phyloP scores from a whole-genome alignment of 2,329 filamentous ascomycete genomes.

The Fusarium secorum region DNA sequence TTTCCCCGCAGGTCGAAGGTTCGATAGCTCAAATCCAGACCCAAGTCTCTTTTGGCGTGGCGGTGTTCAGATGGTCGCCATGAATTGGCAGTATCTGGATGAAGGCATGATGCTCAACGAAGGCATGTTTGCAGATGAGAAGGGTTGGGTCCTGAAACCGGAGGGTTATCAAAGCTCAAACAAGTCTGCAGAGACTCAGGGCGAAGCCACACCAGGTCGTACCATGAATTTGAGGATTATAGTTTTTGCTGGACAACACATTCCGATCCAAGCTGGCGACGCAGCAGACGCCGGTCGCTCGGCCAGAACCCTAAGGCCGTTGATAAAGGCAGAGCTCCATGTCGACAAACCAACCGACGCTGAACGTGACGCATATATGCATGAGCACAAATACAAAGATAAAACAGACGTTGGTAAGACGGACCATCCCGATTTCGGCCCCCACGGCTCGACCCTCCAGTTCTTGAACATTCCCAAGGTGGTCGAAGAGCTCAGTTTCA shows the following conservation, averaged over 20 bases:
- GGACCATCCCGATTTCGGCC: slow-evolving; percentile 70
- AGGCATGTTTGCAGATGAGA: slow-evolving; percentile 90
- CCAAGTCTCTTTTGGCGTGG: slow-evolving; percentile 90
- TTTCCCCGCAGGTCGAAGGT: slow-evolving; percentile 80
- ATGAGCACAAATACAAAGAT: slow-evolving; percentile 67
- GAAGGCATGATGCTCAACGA: slow-evolving; percentile 96
- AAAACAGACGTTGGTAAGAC: slow-evolving; percentile 64
- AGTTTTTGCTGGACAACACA: slow-evolving; percentile 77
- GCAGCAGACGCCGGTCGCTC: slow-evolving; percentile 44
- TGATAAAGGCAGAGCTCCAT: slow-evolving; percentile 82
- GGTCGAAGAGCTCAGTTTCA: slow-evolving; percentile 74
- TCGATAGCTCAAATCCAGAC: slow-evolving; percentile 94
- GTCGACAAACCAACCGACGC: slow-evolving; percentile 66
- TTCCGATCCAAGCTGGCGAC: slow-evolving; percentile 52
- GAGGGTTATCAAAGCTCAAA: slow-evolving; percentile 69
- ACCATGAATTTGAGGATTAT: slow-evolving; percentile 74
- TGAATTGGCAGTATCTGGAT: slow-evolving; percentile 97
- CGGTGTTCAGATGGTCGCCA: slow-evolving; percentile 95
- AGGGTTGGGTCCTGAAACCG: slow-evolving; percentile 88
- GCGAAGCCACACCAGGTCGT: slow-evolving; percentile 56
- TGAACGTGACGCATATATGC: slow-evolving; percentile 40
- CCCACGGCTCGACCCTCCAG: slow-evolving; percentile 58
- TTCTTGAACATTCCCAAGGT: slow-evolving; percentile 68
- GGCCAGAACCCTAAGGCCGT: slow-evolving; percentile 64
- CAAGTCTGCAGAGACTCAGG: slow-evolving; percentile 51